A percentile compares a stretch with the other conserved stretches of the same genome.
Conservation (phyloP, 805 yeast species). For the Sugiyamaella marilandica region DNA sequence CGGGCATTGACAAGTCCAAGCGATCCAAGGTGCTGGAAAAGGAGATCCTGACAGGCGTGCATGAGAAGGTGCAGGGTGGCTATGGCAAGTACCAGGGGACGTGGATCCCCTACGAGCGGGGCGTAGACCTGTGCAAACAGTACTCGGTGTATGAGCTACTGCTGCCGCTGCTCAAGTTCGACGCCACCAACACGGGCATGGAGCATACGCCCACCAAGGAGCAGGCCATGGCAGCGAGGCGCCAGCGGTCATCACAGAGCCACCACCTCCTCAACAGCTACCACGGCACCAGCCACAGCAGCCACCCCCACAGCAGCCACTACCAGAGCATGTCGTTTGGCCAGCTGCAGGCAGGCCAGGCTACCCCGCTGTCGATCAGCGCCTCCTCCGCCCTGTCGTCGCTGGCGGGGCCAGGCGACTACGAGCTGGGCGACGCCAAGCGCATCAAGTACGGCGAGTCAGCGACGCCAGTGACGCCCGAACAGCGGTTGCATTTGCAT, state of each 20-base stretch:
- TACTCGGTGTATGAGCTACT: conserved; percentile 53
- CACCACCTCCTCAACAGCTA: not conserved
- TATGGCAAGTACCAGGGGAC: conserved; percentile 74
- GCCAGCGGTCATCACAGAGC: conserved; percentile 4
- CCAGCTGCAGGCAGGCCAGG: conserved; percentile 17
- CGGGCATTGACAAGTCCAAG: conserved; percentile 60
- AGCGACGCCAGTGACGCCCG: not conserved
- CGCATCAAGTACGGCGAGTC: not conserved
- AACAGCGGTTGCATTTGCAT: not conserved
- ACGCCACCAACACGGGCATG: conserved; percentile 34
- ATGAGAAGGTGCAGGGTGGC: conserved; percentile 70
- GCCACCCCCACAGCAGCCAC: conserved; percentile 1
- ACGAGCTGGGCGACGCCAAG: not conserved
- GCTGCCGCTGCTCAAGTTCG: conserved; percentile 46
- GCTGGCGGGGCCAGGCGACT: conserved; percentile 5
- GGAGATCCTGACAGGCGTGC: conserved; percentile 58
- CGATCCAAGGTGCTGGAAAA: conserved; percentile 59
- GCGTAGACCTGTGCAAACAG: conserved; percentile 54
- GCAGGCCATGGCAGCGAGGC: conserved; percentile 39
- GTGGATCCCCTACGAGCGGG: conserved; percentile 63
- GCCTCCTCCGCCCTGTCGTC: conserved; percentile 24
- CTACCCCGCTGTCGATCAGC: conserved; percentile 19
- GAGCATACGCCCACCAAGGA: conserved; percentile 46
- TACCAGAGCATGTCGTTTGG: conserved; percentile 11
- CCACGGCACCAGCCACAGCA: conserved; percentile 4